phyloP scores from a whole-genome alignment of 306 rosid genomes.

The Benincasa hispida region DNA sequence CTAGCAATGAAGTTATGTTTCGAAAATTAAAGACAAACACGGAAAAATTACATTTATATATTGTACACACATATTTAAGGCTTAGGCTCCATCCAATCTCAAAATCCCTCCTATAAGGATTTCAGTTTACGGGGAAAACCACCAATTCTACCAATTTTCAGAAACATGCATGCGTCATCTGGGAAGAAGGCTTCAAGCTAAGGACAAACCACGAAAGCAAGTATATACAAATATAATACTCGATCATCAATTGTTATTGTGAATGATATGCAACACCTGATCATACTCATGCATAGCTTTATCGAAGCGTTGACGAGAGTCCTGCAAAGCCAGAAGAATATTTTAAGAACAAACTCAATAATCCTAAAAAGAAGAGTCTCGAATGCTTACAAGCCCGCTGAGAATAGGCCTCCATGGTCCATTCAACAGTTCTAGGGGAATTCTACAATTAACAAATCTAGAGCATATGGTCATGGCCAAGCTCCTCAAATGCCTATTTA shows the following conservation, averaged over 20 bases:
- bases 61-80: background rate
- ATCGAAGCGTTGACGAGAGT: conserved; percentile 68
- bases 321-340: conserved; percentile 34
- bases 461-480: background rate
- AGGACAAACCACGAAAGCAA: background rate
- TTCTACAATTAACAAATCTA: background rate
- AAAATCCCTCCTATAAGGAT: background rate
- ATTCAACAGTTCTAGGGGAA: background rate
- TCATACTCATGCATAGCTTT: conserved; percentile 71
- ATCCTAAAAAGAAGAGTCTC: background rate
- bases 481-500: background rate
- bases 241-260: background rate
- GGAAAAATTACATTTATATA: background rate
- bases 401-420: background rate
- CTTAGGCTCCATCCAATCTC: background rate
- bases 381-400: background rate
- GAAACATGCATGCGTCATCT: conserved; percentile 4
- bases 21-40: background rate
- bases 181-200: background rate
- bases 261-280: conserved; percentile 49
- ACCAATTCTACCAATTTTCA: conserved; percentile 1
- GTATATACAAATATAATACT: background rate
- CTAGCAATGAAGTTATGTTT: conserved; percentile 20
- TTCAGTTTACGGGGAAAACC: background rate
- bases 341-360: background rate